Evolutionary conservation across 148 eudicot genomes (phyloP), one percentile per base, ranked within the genome.

Genomic region (Spergularia bocconei): DNA sequence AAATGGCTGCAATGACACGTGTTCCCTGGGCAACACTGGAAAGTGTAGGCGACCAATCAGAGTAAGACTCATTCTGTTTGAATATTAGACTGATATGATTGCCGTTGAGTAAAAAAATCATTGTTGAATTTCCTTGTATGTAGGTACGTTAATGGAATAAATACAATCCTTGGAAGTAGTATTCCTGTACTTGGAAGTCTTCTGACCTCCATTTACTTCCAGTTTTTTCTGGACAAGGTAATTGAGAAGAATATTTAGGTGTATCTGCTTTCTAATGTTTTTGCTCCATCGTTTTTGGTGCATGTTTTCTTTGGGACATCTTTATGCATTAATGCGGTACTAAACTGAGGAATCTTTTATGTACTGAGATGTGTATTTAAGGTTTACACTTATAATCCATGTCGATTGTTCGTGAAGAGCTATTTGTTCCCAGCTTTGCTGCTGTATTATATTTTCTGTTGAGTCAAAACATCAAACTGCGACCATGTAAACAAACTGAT

Each of bases 21-120:
- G 93, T 94, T 52, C 92, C 93, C 61, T 94, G 98, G 98, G 91
- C 83, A 36, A 88, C 98, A 51, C 92, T 94, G 81, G 98, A 94
- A 84, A 94, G 98, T 84, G 98, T 94, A 78, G 98, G 98, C 77
- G 98, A 94, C 77, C 98, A 94, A 75, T 94, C 98, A 62, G 96
- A 76, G 97, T 93, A 90, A 82, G 86, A 72, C 77, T 66, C 54
- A 20, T 69, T 70, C 54, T 71, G 78, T 79, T 50, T 36, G 54
- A 41, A 62, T 61, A 10, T 20, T 20, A 12, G 38, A 56, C 48
- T 41, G 39, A 53, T 52, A 5, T 63, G 53, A 64, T 25, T 73
- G 23, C 20, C 17, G n/a, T 75, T 29, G n/a, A 59, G 39, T 25
- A 69, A 21, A 19, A 50, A 61, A 60, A 8, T 67, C 69, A 59